These are phyloP conservation scores for Wickerhamomyces chambardii DNA, from an alignment of 805 yeast genomes.

Conservation along the genomic window DNA sequence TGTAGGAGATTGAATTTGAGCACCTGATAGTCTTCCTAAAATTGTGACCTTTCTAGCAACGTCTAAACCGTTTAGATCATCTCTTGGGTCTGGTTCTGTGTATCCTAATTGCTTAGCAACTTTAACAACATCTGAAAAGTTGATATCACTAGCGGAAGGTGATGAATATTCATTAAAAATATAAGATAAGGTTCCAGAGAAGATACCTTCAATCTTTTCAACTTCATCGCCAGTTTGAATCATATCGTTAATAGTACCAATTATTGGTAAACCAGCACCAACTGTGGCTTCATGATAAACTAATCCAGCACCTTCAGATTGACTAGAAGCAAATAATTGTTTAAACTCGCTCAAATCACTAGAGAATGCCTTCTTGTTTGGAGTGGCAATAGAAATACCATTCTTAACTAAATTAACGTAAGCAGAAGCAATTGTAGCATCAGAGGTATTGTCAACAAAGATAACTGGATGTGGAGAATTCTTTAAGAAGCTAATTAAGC, in stretches of 20 bases:
- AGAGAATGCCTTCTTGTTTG: constrained; percentile 96
- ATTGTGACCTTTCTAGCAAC: constrained; percentile 98
- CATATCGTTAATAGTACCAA: constrained; percentile 82
- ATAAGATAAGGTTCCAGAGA: constrained; percentile 92
- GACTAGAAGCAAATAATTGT: constrained; percentile 49
- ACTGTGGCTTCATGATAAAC: constrained; percentile 98
- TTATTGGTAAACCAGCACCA: constrained; percentile 96
- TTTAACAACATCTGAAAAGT: constrained; percentile 84
- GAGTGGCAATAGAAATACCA: constrained; percentile 94
- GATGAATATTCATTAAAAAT: constrained; percentile 92
- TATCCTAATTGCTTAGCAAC: constrained; percentile 89
- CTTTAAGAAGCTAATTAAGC: constrained; percentile 52
- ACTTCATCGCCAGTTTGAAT: constrained; percentile 90
- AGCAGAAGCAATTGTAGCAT: constrained; percentile 61
- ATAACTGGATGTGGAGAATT: constrained; percentile 69
- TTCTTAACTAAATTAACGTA: constrained; percentile 67
- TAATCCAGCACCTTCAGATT: constrained; percentile 44
- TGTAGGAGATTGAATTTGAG: constrained; percentile 75
- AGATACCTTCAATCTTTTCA: constrained; percentile 88
- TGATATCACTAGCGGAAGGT: constrained; percentile 45
- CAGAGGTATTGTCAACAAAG: constrained; percentile 91
- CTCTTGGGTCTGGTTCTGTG: constrained; percentile 99
- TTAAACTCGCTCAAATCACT: constrained; percentile 71
- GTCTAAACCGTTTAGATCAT: constrained; percentile 95
- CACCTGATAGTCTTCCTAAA: constrained; percentile 87